A percentile compares a stretch with the other conserved stretches of the same genome.
Conservation (phyloP, 768 basidiomycete species). For the Podaxis mareebaensis region DNA sequence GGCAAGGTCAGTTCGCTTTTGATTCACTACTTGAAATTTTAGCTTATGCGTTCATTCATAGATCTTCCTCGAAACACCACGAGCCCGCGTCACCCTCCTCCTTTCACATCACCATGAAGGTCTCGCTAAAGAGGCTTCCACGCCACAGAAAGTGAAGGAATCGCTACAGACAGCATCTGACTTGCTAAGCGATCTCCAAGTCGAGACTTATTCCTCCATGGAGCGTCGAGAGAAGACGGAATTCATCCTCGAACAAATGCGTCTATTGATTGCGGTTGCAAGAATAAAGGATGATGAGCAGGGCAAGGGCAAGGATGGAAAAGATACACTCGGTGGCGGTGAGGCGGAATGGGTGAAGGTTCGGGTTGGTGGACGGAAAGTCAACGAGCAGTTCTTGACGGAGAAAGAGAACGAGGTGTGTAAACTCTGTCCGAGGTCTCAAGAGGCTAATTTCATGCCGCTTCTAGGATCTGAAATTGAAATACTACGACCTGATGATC, state of each 20-base stretch:
- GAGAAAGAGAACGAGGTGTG: constrained; percentile 84
- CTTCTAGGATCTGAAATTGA: constrained; percentile 87
- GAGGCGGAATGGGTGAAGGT: constrained; percentile 94
- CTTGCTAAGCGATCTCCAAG: constrained; percentile 90
- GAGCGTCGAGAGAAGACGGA: constrained; percentile 97
- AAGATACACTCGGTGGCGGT: constrained; percentile 65
- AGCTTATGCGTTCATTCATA: constrained; percentile 28
- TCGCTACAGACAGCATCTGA: constrained; percentile 87
- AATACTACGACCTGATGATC: constrained; percentile 96
- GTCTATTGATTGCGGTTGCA: constrained; percentile 78
- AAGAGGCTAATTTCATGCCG: constrained; percentile 12
- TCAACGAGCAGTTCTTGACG: constrained; percentile 91
- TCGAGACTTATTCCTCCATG: constrained; percentile 99
- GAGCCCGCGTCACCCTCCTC: constrained; percentile 89
- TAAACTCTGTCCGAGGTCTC: not conserved
- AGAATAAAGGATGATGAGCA: constrained; percentile 71
- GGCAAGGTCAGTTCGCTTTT: constrained; percentile 71
- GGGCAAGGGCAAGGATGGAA: constrained; percentile 55
- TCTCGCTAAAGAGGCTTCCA: constrained; percentile 34
- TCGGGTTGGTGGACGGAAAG: constrained; percentile 87
- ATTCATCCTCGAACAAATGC: constrained; percentile 98
- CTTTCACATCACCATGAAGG: constrained; percentile 87
- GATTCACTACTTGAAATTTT: not conserved
- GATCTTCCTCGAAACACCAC: constrained; percentile 96
- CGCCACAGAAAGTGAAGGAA: constrained; percentile 50